phyloP scores from a whole-genome alignment of 352 stramenopile genomes.

The Phytophthora cryptogea region DNA sequence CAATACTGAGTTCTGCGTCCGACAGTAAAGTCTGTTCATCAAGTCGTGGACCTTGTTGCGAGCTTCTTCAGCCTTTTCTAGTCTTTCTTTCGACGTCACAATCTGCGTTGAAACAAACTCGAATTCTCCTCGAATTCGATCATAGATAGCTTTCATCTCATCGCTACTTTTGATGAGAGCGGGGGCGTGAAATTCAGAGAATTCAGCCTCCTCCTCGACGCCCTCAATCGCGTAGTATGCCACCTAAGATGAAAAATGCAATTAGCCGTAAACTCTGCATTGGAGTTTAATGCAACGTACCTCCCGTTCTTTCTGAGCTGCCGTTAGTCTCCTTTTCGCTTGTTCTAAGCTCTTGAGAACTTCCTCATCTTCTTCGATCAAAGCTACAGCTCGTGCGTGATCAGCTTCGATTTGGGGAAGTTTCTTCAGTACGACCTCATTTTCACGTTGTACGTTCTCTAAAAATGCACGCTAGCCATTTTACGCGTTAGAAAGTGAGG shows the following conservation, averaged over 20 bases:
- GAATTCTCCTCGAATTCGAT: conserved; percentile 40
- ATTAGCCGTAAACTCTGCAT: background rate
- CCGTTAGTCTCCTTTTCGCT: conserved; percentile 32
- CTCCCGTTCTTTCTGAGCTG: conserved; percentile 50
- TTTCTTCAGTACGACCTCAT: conserved; percentile 51
- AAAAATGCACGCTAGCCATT: conserved; percentile 53
- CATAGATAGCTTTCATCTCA: conserved; percentile 55
- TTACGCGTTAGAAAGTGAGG: background rate
- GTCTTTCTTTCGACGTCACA: conserved; percentile 4
- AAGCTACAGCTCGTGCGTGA: conserved; percentile 42
- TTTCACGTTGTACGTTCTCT: conserved; percentile 48
- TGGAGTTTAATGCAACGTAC: conserved; percentile 13
- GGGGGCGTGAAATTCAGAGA: conserved; percentile 70
- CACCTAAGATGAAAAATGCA: conserved; percentile 19
- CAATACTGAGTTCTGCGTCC: conserved; percentile 40
- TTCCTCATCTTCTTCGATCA: conserved; percentile 52
- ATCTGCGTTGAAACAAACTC: conserved; percentile 27
- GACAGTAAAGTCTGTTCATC: conserved; percentile 50
- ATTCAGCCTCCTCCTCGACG: conserved; percentile 78
- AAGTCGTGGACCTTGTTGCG: conserved; percentile 26
- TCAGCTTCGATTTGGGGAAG: conserved; percentile 63
- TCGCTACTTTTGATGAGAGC: conserved; percentile 62
- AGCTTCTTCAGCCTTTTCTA: conserved; percentile 24
- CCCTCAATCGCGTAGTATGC: conserved; percentile 62
- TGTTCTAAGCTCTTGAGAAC: conserved; percentile 31